A percentile compares a stretch with the other conserved stretches of the same genome.
Evolutionary conservation across 768 basidiomycete genomes (phyloP).

Genomic region (Suillus spraguei): DNA sequence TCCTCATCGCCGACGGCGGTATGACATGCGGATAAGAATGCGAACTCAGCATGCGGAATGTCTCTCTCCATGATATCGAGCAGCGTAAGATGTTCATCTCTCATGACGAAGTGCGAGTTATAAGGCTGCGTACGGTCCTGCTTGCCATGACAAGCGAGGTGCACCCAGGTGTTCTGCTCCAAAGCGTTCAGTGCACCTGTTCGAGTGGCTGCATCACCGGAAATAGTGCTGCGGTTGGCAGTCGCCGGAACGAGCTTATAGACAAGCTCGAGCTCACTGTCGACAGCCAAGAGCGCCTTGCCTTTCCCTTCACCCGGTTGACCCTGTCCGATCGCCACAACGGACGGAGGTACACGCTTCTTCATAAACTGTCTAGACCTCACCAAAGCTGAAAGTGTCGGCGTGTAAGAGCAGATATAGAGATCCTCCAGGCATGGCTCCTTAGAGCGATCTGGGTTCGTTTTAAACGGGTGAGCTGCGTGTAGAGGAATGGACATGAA

Average conservation of each 20-base stretch:
- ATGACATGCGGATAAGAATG: not conserved
- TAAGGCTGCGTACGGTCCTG: constrained; percentile 26
- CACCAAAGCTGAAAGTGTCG: not conserved
- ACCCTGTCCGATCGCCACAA: not conserved
- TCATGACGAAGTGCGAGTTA: constrained; percentile 24
- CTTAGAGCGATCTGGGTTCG: not conserved
- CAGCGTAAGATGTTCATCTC: not conserved
- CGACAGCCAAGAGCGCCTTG: not conserved
- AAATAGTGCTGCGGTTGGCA: constrained; percentile 1
- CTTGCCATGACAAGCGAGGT: constrained; percentile 35
- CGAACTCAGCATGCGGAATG: not conserved
- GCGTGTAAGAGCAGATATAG: not conserved
- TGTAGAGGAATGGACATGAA: not conserved
- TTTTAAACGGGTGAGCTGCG: not conserved
- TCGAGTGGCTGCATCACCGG: constrained; percentile 17
- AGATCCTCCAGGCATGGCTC: not conserved
- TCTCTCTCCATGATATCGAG: not conserved
- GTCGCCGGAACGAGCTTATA: not conserved
- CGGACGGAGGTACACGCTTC: not conserved
- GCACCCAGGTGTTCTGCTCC: constrained; percentile 26
- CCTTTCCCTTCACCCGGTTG: not conserved
- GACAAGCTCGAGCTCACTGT: not conserved
- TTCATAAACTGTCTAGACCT: not conserved
- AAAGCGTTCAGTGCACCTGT: constrained; percentile 19
- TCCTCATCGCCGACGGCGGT: not conserved